Evolutionary conservation across 257 asterid species (phyloP), one percentile per base, ranked within the genome.

Genomic region (Scutellaria barbata): DNA sequence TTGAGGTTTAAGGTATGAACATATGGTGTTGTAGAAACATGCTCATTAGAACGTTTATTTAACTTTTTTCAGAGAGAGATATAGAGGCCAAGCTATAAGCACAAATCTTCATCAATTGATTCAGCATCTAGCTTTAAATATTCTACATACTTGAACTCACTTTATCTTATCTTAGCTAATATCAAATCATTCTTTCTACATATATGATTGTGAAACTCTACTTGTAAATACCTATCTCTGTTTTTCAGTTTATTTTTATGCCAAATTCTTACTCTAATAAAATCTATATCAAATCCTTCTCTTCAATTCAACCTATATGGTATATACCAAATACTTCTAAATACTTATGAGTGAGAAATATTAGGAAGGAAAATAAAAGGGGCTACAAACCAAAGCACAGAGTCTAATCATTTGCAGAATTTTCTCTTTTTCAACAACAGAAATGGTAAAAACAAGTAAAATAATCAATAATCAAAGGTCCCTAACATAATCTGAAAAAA

Each of bases 211-310:
- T 45, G 50, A 43, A 43, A 3, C 43, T 40, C 43, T 40, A 40
- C 51, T n/a, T n/a, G n/a, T n/a, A 2, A 22, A 22, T 22, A 22
- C 25, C 55, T 16, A 50, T 14, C 48, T 60, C 30, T 57, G 33
- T 10, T 39, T 39, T 48, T n/a, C n/a, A 60, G 50, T 50, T 58
- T 39, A 39, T 17, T 50, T 48, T 50, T 48, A 66, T 33, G 60
- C 2, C 6, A 33, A n/a, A 65, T 65, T 46, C 14, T 30, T 65
- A 12, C 14, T 10, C 0, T 12, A 47, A 3, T 17, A 62, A 17
- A 61, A 41, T 39, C 30, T 43, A 63, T 10, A 63, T 41, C 54
- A 18, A 46, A 8, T n/a, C 16, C 37, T 45, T 16, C 43, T 20
- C 41, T 33, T 17, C 63, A 57, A 5, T 57, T 33, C 35, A 30